Base-by-base conservation (phyloP, 2,329 filamentous ascomycete genomes). In the Nigrospora sphaerica region DNA sequence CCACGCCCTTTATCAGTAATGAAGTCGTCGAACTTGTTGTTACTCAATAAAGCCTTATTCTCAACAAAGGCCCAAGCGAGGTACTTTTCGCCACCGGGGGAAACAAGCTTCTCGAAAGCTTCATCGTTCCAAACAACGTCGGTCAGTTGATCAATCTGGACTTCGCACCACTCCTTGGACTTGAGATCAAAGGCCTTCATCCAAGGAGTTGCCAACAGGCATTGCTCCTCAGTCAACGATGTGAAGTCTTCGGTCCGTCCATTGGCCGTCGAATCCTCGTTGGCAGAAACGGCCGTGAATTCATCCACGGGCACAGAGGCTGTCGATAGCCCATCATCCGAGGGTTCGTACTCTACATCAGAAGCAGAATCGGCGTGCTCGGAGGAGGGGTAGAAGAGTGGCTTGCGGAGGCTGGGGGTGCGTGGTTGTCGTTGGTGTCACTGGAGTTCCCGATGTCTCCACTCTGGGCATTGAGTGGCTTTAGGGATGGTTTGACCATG, bases 91-190 rank as follows among this genome's bases (percentile, higher is more conserved):
- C 71, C 70, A 2, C 65, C 52, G 1, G 71, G 69, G 18, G 78
- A 64, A 11, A 77, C 74, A 4, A 78, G 70, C 3, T 64, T 68
- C 37, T 67, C 59, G 45, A 78, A 79, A 11, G 73, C 74, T 32
- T 67, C 57, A 7, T 64, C 63, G 52, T 75, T 73, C 69, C 74
- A 79, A 34, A 61, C 50, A 42, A 77, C 70, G 33, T 72, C 67
- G 3, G 49, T 48, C 7, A 75, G 61, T 12, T 68, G 56, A 41
- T 74, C 70, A 41, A 77, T 62, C 50, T 65, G 73, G 52, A 75
- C 45, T 13, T 51, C 53, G 46, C 51, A 54, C 59, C 58, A 68
- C 4, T 57, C 48, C 54, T 68, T 69, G 12, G 52, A 49, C 49
- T 64, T 65, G 32, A 68, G 52, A 32, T 67, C 63, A 23, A 66